A percentile compares a stretch with the other conserved stretches of the same genome.
Conservation (phyloP, 257 asterid species). For the Paraleonurus japonicus region DNA sequence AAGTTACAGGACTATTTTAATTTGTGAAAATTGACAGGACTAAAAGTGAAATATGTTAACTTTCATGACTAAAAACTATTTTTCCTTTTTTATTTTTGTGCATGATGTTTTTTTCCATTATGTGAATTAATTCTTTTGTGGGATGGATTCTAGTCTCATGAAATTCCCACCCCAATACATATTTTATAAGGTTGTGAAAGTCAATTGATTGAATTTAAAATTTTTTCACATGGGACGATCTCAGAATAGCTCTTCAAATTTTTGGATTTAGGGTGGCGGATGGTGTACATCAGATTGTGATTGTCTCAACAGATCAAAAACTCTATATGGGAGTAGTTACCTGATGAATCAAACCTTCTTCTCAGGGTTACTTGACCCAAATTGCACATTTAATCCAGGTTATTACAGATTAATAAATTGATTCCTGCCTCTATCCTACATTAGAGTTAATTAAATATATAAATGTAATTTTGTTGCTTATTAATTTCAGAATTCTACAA, state of each 20-base stretch:
- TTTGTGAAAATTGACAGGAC: no score
- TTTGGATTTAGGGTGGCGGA: slow-evolving; percentile 31
- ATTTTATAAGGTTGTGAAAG: background rate
- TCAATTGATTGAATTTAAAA: background rate
- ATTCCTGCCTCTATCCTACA: background rate
- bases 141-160: background rate
- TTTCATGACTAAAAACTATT: no score
- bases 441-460: background rate
- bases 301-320: slow-evolving; percentile 14
- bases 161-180: background rate
- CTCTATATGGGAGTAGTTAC: slow-evolving; percentile 16
- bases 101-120: background rate
- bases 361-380: slow-evolving; percentile 22
- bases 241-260: background rate
- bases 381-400: slow-evolving; percentile 28
- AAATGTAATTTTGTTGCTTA: background rate
- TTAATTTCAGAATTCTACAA: slow-evolving; percentile 30
- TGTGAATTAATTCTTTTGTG: no score
- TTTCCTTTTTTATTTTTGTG: no score
- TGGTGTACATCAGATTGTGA: slow-evolving; percentile 26
- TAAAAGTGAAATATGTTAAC: no score
- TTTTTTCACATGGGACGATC: background rate
- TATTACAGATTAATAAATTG: background rate
- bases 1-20: no score
- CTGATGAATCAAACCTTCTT: slow-evolving; percentile 24